Percentiles rank a stretch among this genome's conserved stretches.
Evolutionary conservation across 805 yeast species (phyloP).

Genomic region (Metschnikowia proteae): DNA sequence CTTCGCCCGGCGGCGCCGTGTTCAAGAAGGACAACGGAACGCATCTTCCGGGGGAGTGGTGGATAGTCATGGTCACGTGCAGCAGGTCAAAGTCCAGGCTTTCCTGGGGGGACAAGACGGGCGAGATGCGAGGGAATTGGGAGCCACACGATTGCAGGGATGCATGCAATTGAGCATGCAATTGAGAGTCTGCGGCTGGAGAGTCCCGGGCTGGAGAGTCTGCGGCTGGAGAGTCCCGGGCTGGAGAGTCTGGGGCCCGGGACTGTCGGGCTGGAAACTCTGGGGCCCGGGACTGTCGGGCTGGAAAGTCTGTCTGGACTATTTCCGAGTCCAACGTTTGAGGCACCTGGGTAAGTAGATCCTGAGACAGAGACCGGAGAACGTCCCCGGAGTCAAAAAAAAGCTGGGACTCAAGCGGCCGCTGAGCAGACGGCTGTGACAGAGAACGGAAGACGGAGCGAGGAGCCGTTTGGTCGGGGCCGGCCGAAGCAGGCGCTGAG

Average conservation of each 20-base stretch:
- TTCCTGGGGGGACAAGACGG: neutral
- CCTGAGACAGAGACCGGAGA: slow-evolving; percentile 1
- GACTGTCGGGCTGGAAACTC: no score
- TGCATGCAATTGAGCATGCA: no score
- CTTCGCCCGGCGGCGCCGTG: neutral
- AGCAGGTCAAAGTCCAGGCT: slow-evolving; percentile 3
- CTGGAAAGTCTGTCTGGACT: no score
- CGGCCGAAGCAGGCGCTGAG: neutral
- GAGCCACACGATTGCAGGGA: neutral
- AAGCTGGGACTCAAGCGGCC: neutral
- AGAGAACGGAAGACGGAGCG: neutral
- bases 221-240: no score
- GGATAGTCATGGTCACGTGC: neutral
- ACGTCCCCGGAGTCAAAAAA: neutral
- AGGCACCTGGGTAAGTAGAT: slow-evolving; percentile 11
- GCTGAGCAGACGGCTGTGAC: neutral
- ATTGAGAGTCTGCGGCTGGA: no score
- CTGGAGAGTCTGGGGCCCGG: no score
- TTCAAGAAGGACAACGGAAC: slow-evolving; percentile 5
- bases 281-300: no score
- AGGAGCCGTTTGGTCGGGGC: neutral
- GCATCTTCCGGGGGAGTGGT: neutral
- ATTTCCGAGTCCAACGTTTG: neutral
- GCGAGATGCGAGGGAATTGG: neutral
- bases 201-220: no score